Conservation (phyloP, 768 basidiomycete genomes). For the Vararia minispora region DNA sequence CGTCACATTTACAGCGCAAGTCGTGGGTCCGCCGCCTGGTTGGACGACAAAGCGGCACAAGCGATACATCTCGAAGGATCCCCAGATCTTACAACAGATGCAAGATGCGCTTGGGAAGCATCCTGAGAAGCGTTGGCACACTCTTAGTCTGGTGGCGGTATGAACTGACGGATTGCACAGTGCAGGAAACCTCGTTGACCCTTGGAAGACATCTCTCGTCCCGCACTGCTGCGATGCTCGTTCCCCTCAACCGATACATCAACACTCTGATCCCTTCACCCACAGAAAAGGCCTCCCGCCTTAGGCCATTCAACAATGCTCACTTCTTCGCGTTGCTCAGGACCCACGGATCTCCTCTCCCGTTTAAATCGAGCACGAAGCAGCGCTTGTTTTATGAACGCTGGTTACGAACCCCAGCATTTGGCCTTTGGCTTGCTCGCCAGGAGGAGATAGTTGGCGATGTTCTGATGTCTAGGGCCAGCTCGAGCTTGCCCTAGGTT, state of each 20-base stretch:
- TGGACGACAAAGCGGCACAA: conserved; percentile 76
- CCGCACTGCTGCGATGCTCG: conserved; percentile 76
- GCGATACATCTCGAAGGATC: conserved; percentile 80
- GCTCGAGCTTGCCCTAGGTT: too few species aligned
- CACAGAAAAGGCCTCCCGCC: conserved; percentile 30
- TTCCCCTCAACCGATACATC: conserved; percentile 87
- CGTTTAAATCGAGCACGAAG: conserved; percentile 58
- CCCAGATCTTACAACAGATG: conserved; percentile 55
- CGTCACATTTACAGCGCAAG: conserved; percentile 1
- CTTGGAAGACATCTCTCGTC: conserved; percentile 77
- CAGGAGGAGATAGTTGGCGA: conserved; percentile 63
- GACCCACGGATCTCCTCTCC: conserved; percentile 54
- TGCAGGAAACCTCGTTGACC: conserved; percentile 47
- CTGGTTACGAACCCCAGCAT: conserved; percentile 67
- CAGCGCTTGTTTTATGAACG: conserved; percentile 67
- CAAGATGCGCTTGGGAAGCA: too few species aligned
- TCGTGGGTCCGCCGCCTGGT: conserved; percentile 48
- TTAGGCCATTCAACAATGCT: conserved; percentile 59
- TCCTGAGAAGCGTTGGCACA: too few species aligned
- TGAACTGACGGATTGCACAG: too few species aligned
- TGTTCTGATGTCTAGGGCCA: too few species aligned
- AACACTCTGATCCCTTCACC: conserved; percentile 76
- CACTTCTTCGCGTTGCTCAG: conserved; percentile 69
- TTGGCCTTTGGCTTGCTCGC: conserved; percentile 68
- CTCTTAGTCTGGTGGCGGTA: too few species aligned